These are phyloP conservation scores for Neurospora terricola DNA, from an alignment of 495 filamentous ascomycete genomes.

Conservation along the genomic window DNA sequence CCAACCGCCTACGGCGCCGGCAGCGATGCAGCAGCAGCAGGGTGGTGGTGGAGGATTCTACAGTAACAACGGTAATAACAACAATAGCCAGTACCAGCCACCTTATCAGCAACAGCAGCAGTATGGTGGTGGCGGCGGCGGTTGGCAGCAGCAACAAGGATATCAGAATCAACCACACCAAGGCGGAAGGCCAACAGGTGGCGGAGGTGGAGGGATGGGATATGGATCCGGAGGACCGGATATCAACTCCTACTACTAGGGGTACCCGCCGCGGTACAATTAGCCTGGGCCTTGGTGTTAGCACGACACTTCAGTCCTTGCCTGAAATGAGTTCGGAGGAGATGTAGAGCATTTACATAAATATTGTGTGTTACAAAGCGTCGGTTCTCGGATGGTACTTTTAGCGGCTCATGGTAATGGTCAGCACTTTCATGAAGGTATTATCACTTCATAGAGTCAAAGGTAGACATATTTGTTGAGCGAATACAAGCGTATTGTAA, in stretches of 20 bases:
- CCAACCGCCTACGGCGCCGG: slow-evolving; percentile 8
- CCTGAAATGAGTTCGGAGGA: neutral
- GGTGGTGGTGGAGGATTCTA: slow-evolving; percentile 1
- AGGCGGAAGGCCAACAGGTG: slow-evolving; percentile 1
- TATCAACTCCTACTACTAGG: slow-evolving; percentile 18
- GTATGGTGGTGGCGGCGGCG: neutral
- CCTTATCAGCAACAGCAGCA: slow-evolving; percentile 12
- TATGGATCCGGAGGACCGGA: slow-evolving; percentile 7
- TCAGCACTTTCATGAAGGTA: neutral
- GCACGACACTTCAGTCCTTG: neutral
- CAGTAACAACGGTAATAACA: slow-evolving; percentile 9
- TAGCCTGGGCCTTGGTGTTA: neutral
- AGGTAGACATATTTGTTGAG: neutral
- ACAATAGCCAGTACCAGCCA: slow-evolving; percentile 13
- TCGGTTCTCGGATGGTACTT: neutral
- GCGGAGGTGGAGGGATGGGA: slow-evolving; percentile 5
- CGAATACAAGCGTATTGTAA: neutral
- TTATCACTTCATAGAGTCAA: neutral
- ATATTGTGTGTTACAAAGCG: neutral
- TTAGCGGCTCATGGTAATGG: neutral
- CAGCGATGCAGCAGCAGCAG: slow-evolving; percentile 7
- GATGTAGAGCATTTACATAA: neutral
- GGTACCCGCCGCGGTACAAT: neutral
- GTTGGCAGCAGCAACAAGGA: slow-evolving; percentile 12
- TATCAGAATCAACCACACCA: slow-evolving; percentile 11